Base-by-base conservation (phyloP, 2,329 filamentous ascomycete genomes). In the Cercospora sp. region DNA sequence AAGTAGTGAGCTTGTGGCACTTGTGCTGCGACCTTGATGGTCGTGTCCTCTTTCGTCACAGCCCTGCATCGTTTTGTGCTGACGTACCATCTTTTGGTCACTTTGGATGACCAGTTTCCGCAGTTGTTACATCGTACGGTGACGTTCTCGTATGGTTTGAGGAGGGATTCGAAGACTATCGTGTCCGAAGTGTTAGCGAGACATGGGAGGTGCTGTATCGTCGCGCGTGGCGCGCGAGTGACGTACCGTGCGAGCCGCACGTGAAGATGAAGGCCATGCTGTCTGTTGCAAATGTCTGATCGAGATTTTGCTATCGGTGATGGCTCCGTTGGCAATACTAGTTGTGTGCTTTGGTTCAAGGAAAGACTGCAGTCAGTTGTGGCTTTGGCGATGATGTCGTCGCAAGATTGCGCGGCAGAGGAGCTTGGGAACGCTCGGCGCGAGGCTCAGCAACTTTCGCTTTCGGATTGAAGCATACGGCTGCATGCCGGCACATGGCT, bases 41-140 rank as follows among this genome's bases (percentile, higher is more conserved):
- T 24, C 37, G 3, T 24, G 43, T 10, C n/a, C 28, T 3, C 3
- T 9, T 32, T 8, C 30, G 2, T 1, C 3, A 1, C 9, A 12
- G 30, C 9, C 30, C 2, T 12, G 2, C 30, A 5, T 1, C n/a
- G 26, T 10, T n/a, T n/a, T 40, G 5, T n/a, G 1, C 7, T 40
- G 5, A 67, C 74, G 26, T 77, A 82, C 82, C 82, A 84, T 71
- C 81, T 77, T 76, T 82, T 84, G 69, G 76, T 77, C 13, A 82
- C 77, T 69, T 80, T 80, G n/a, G 79, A 82, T 26, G 72, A 76
- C 67, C 79, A 79, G 75, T 85, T 86, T 51, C 83, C 82, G 75
- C 84, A 86, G 76, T 85, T 85, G 72, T 83, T 82, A 71, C 84
- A 86, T 76, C 82, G 82, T 1, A 82, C 81, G 5, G 80, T 82